These are phyloP conservation scores for Pseudogymnoascus sp. DNA, from an alignment of 2,329 filamentous ascomycete genomes.

Conservation along the genomic window DNA sequence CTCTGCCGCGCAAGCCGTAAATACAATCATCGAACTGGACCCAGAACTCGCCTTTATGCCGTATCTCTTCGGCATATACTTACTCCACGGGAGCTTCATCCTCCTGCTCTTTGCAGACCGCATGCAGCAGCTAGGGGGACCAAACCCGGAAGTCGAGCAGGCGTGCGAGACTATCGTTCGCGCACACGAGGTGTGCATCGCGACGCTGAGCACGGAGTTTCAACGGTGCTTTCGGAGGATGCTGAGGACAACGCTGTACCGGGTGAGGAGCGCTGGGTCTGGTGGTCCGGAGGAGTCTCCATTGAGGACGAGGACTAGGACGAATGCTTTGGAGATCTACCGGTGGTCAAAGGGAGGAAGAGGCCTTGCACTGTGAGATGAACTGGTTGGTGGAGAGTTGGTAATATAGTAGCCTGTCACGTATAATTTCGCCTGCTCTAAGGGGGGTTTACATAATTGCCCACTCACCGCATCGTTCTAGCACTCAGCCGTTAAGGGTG, in stretches of 20 bases:
- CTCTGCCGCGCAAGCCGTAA: slow-evolving; percentile 38
- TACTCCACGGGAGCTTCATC: slow-evolving; percentile 43
- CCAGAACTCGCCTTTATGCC: slow-evolving; percentile 45
- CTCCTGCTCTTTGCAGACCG: slow-evolving; percentile 41
- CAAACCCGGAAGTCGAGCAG: slow-evolving; percentile 37
- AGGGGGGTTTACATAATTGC: too few relatives aligned
- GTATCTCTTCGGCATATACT: slow-evolving; percentile 44
- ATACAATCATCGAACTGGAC: slow-evolving; percentile 39
- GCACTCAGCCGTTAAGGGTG: too few relatives aligned
- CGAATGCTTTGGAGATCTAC: slow-evolving; percentile 41
- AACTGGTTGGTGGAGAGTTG: background rate
- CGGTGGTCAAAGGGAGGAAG: slow-evolving; percentile 40
- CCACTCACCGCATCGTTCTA: too few relatives aligned
- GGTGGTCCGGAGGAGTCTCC: slow-evolving; percentile 34
- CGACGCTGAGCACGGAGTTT: slow-evolving; percentile 42
- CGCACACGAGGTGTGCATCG: slow-evolving; percentile 43
- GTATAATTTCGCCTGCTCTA: too few relatives aligned
- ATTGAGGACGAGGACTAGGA: slow-evolving; percentile 36
- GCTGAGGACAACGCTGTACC: slow-evolving; percentile 40
- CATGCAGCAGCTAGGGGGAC: slow-evolving; percentile 35
- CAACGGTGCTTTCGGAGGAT: slow-evolving; percentile 49
- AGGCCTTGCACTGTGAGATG: slow-evolving; percentile 25
- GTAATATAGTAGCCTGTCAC: too few relatives aligned
- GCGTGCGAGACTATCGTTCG: slow-evolving; percentile 43
- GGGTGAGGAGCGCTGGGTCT: slow-evolving; percentile 35